Evolutionary conservation across 768 basidiomycete genomes (phyloP).

Genomic region (Symmetrospora coprosmae): DNA sequence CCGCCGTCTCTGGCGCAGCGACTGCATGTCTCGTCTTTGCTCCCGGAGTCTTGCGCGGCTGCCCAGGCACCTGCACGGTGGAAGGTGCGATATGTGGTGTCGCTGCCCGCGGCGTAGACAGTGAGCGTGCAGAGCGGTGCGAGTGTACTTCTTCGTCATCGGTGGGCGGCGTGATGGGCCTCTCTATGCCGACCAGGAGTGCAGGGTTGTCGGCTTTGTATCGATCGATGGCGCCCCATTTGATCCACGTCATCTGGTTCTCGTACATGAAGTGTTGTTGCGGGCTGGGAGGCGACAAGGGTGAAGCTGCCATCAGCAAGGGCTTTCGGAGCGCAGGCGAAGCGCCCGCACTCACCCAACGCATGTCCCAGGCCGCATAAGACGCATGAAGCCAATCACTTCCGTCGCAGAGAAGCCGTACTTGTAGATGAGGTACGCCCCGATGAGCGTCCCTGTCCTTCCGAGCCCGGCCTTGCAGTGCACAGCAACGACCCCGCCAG

Average conservation of each 20-base stretch:
- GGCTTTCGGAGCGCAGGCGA: neutral
- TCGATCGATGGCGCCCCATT: slow-evolving; percentile 76
- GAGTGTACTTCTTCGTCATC: slow-evolving; percentile 27
- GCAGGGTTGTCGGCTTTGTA: slow-evolving; percentile 23
- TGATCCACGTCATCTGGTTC: slow-evolving; percentile 83
- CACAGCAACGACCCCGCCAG: slow-evolving; percentile 39
- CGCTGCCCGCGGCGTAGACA: slow-evolving; percentile 47
- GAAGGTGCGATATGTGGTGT: neutral
- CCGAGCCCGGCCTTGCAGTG: slow-evolving; percentile 95
- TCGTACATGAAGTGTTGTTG: slow-evolving; percentile 72
- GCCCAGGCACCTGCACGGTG: slow-evolving; percentile 26
- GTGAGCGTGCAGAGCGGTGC: slow-evolving; percentile 55
- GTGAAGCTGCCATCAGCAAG: too few species aligned
- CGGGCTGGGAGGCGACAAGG: slow-evolving; percentile 17
- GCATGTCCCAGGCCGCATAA: slow-evolving; percentile 68
- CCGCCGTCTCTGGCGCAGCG: slow-evolving; percentile 19
- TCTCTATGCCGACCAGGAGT: slow-evolving; percentile 32
- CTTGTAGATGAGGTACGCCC: slow-evolving; percentile 97
- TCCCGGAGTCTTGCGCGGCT: slow-evolving; percentile 56
- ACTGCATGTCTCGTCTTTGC: slow-evolving; percentile 41
- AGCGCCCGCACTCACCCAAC: neutral
- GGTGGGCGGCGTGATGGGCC: slow-evolving; percentile 14
- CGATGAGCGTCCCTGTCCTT: slow-evolving; percentile 88
- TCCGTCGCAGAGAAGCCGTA: slow-evolving; percentile 92
- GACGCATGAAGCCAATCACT: slow-evolving; percentile 95